These are phyloP conservation scores for Naganishia randhawae DNA, from an alignment of 768 basidiomycete genomes.

Conservation along the genomic window DNA sequence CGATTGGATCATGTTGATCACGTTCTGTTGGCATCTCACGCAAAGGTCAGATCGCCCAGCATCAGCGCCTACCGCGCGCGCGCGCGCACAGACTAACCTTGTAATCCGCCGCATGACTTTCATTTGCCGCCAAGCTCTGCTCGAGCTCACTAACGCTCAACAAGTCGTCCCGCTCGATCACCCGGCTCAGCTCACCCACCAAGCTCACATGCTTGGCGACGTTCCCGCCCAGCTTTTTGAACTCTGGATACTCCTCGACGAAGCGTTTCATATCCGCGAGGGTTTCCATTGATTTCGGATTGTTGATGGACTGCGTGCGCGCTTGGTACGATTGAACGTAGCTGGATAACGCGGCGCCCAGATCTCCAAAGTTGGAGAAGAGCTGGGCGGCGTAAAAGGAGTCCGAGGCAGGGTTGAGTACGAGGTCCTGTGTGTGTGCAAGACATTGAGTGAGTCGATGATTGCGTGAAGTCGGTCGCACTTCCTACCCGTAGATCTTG, in stretches of 20 bases:
- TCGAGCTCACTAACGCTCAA: conserved; percentile 91
- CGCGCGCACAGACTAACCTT: conserved; percentile 61
- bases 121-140: conserved; percentile 88
- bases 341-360: conserved; percentile 81
- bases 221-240: conserved; percentile 90
- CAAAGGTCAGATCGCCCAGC: too few relatives aligned
- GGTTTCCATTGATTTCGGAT: conserved; percentile 78
- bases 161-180: conserved; percentile 79
- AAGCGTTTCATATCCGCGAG: conserved; percentile 95
- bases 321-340: conserved; percentile 83
- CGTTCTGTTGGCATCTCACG: conserved; percentile 63
- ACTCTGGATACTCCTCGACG: conserved; percentile 97
- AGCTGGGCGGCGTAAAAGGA: conserved; percentile 88
- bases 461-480: neutral
- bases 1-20: conserved; percentile 73
- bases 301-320: conserved; percentile 39
- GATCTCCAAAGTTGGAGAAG: conserved; percentile 90
- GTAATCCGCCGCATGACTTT: conserved; percentile 72
- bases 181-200: conserved; percentile 88
- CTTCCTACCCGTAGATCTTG: conserved; percentile 74
- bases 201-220: conserved; percentile 98
- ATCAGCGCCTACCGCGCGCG: too few relatives aligned
- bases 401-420: conserved; percentile 83
- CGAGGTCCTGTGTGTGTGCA: conserved; percentile 69
- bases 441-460: neutral